Conservation (phyloP, 2,329 filamentous ascomycete species). For the Fusarium verrucosum region DNA sequence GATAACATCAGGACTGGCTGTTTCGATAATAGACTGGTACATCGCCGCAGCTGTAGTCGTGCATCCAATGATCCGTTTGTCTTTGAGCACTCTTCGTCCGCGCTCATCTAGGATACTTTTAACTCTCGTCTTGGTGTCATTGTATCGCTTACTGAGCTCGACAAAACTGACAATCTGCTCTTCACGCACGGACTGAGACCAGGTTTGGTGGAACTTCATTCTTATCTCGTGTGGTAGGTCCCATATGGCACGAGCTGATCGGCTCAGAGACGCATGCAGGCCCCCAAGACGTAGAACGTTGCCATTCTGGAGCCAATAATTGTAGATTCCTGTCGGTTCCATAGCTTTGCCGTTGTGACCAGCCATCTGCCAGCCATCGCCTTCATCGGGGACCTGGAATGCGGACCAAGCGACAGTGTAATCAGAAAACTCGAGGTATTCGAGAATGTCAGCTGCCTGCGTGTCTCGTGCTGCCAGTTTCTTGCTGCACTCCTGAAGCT, state of each 20-base stretch:
- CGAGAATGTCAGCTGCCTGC: conserved; percentile 47
- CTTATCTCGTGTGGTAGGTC: conserved; percentile 54
- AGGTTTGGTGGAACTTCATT: conserved; percentile 49
- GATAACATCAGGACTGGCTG: conserved; percentile 66
- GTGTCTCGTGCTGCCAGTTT: conserved; percentile 16
- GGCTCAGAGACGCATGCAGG: conserved; percentile 29
- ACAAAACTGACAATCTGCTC: conserved; percentile 60
- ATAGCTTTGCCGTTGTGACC: conserved; percentile 58
- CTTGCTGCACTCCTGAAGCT: conserved; percentile 43
- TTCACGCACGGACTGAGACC: conserved; percentile 57
- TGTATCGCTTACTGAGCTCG: conserved; percentile 52
- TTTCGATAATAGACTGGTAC: conserved; percentile 63
- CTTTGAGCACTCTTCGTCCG: conserved; percentile 56
- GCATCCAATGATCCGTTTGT: conserved; percentile 71
- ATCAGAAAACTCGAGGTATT: conserved; percentile 61
- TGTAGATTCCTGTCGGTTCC: conserved; percentile 32
- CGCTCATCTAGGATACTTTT: conserved; percentile 56
- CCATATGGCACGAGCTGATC: conserved; percentile 60
- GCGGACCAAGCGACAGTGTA: conserved; percentile 64
- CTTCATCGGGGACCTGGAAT: conserved; percentile 58
- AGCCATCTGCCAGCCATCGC: conserved; percentile 58
- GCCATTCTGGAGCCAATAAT: conserved; percentile 24
- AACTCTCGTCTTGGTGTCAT: conserved; percentile 53
- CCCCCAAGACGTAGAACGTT: not conserved
- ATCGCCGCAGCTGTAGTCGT: conserved; percentile 77